Evolutionary conservation across 2,329 filamentous ascomycete genomes (phyloP).

Genomic region (Aureobasidium subglaciale): DNA sequence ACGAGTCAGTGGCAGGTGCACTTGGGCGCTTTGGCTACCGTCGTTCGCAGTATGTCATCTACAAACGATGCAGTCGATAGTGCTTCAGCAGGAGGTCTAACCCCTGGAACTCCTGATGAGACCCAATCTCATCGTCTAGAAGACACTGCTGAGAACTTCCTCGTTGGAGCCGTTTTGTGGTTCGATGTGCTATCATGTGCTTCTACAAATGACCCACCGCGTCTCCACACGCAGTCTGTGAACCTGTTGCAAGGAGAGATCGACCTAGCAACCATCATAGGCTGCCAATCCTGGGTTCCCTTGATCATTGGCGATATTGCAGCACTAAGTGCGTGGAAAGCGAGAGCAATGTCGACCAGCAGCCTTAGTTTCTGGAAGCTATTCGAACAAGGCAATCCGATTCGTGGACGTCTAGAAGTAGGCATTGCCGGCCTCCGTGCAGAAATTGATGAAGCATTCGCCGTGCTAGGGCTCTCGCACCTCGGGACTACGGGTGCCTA

Average conservation of each 20-base stretch:
- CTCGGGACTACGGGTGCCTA: background rate
- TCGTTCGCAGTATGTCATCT: background rate
- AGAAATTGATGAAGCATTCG: background rate
- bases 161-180: slow-evolving; percentile 9
- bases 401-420: background rate
- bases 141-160: slow-evolving; percentile 9
- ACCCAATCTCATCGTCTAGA: background rate
- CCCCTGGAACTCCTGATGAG: background rate
- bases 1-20: slow-evolving; percentile 13
- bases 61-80: background rate
- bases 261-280: slow-evolving; percentile 8
- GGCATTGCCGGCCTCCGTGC: background rate
- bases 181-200: slow-evolving; percentile 13
- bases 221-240: background rate
- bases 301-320: slow-evolving; percentile 8
- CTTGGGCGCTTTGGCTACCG: slow-evolving; percentile 2
- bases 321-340: background rate
- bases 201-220: background rate
- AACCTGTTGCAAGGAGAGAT: background rate
- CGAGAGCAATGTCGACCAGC: background rate
- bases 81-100: background rate
- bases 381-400: background rate
- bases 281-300: slow-evolving; percentile 10
- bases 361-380: slow-evolving; percentile 9
- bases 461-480: background rate